phyloP scores from a whole-genome alignment of 768 basidiomycete species.

The Lactarius pseudohatsudake region DNA sequence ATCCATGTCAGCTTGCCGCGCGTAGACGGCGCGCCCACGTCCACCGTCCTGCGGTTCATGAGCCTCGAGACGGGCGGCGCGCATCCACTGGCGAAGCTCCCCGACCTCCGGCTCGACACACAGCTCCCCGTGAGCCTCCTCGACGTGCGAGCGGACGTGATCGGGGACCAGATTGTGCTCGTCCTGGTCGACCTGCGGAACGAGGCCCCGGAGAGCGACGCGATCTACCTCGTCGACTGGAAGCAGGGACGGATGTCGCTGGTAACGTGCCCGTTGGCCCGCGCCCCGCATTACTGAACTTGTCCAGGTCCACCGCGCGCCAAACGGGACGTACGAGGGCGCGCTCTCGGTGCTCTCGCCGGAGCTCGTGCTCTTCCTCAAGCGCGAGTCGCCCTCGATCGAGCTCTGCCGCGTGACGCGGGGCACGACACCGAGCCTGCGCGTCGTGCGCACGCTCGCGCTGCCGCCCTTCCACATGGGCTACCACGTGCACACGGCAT shows the following conservation, averaged over 20 bases:
- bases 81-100: constrained; percentile 5
- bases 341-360: constrained; percentile 19
- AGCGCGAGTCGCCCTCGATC: constrained; percentile 5
- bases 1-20: constrained; percentile 9
- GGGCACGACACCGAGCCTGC: background rate
- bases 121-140: constrained; percentile 12
- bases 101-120: constrained; percentile 13
- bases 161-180: constrained; percentile 6
- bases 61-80: constrained; percentile 19
- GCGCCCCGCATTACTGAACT: background rate
- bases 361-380: constrained; percentile 20
- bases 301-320: constrained; percentile 18
- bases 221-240: constrained; percentile 14
- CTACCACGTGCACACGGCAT: constrained; percentile 19
- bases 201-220: background rate
- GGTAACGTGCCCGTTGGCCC: background rate
- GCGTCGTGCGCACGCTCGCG: constrained; percentile 19
- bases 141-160: constrained; percentile 9
- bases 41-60: constrained; percentile 15
- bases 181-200: constrained; percentile 6
- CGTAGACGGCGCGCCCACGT: background rate
- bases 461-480: constrained; percentile 6
- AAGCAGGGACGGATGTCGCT: constrained; percentile 5
- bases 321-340: constrained; percentile 21
- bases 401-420: constrained; percentile 19